Base-by-base conservation (phyloP, 1,139 yeast species). In the Candida glucosophila region DNA sequence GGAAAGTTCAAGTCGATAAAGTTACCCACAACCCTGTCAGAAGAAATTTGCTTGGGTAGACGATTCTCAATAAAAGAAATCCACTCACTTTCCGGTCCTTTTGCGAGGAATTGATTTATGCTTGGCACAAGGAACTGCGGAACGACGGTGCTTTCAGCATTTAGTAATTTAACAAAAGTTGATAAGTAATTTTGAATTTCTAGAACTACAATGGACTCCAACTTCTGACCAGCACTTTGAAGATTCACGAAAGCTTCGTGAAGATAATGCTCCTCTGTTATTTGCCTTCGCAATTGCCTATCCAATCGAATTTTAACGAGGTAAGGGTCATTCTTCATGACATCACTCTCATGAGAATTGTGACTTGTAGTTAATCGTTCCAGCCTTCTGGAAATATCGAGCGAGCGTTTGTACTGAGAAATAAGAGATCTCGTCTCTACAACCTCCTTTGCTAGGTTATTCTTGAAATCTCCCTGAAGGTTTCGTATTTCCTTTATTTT, bases 1-100 rank as follows among this genome's bases (percentile, higher is more conserved):
- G 86, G 83, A 30, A 80, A 58, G 24, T 68, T 62, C 24, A 85
- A 75, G 42, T 82, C 86, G 35, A 88, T 77, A 47, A 88, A 85
- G 37, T 81, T 79, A 6, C 70, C 69, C 22, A 50, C 45, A 28
- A 47, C 52, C 18, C 42, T 35, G 10, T 40, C 33, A 6, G 48
- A 38, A 19, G 44, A 43, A 19, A 49, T 42, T 5, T 55, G 49
- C 5, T 55, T 39, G 11, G 69, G 64, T 28, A 74, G 61, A 51
- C 86, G 86, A 33, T 78, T 69, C 14, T 73, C 56, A 29, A 86
- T 71, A 39, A 85, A 90, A 15, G 81, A 69, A 36, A 81, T 86
- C 96, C 97, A 90, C 58, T 90, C 98, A 46, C 75, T 73, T 17
- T 73, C 65, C 7, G 94, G 74, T 35, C 81, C 90, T 44, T 80